Percentiles rank a stretch among this genome's conserved stretches.
Evolutionary conservation across 1,284 basidiomycete species (phyloP).

Genomic region (Pyrrhoderma noxium): DNA sequence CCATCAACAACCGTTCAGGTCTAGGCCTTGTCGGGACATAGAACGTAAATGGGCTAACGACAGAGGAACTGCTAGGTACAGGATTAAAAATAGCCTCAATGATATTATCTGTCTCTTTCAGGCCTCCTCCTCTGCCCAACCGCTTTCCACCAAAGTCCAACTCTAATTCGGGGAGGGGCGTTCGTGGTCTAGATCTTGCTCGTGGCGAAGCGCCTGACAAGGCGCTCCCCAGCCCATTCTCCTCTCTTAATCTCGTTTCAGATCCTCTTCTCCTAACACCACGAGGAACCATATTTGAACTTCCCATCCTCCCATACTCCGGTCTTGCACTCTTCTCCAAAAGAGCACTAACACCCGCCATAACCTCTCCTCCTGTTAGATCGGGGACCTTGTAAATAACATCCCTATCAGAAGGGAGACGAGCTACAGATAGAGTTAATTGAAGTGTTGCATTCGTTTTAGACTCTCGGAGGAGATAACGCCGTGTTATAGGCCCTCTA

Average conservation of each 20-base stretch:
- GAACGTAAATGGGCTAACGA: constrained; percentile 54
- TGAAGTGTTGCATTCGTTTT: constrained; percentile 76
- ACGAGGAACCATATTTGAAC: constrained; percentile 27
- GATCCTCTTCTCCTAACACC: not conserved
- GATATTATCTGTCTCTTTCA: constrained; percentile 54
- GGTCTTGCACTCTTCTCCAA: constrained; percentile 47
- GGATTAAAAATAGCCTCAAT: constrained; percentile 77
- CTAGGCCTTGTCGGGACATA: constrained; percentile 25
- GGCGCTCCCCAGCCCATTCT: no score
- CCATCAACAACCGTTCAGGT: no score
- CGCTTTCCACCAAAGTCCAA: no score
- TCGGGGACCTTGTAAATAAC: constrained; percentile 52
- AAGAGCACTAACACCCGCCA: constrained; percentile 56
- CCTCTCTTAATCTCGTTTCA: no score
- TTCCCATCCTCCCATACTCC: constrained; percentile 31
- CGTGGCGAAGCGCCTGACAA: not conserved
- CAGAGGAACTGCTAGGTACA: constrained; percentile 36
- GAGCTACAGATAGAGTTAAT: constrained; percentile 55
- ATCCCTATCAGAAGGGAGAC: constrained; percentile 47
- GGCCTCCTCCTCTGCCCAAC: not conserved
- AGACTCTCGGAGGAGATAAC: constrained; percentile 66
- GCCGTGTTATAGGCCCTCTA: constrained; percentile 53
- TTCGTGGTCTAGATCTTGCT: not conserved
- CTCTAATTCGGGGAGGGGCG: constrained; percentile 5
- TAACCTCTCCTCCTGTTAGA: constrained; percentile 61